phyloP scores from a whole-genome alignment of 2,329 filamentous ascomycete species.

The Aspergillus persii region DNA sequence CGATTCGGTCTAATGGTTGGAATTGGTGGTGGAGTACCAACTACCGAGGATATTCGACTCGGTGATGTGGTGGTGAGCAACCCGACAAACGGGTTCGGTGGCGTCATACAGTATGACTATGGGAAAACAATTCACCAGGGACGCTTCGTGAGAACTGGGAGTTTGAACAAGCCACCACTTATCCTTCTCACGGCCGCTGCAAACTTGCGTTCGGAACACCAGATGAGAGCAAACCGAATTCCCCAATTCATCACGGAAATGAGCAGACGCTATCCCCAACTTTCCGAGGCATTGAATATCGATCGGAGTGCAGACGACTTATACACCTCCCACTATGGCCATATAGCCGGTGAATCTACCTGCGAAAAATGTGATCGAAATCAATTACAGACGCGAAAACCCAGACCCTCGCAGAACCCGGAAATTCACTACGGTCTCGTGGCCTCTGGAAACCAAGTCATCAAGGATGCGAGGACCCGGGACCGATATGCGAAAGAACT shows the following conservation, averaged over 20 bases:
- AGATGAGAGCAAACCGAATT: background rate
- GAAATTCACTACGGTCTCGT: slow-evolving; percentile 8
- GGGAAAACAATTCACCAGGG: slow-evolving; percentile 3
- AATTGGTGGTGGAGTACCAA: slow-evolving; percentile 10
- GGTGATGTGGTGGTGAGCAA: slow-evolving; percentile 11
- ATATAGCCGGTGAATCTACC: background rate
- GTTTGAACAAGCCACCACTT: slow-evolving; percentile 3
- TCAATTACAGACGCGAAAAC: background rate
- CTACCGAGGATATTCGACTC: background rate
- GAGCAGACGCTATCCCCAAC: background rate
- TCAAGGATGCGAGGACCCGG: slow-evolving; percentile 1
- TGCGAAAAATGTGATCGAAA: background rate
- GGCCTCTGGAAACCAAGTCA: slow-evolving; percentile 8
- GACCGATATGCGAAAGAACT: slow-evolving; percentile 1
- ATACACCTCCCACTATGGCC: background rate
- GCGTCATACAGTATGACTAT: slow-evolving; percentile 13
- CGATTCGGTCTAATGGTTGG: slow-evolving; percentile 10
- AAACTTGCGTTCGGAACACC: background rate
- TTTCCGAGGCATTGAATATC: background rate
- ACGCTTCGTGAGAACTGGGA: background rate
- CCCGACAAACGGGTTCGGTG: background rate
- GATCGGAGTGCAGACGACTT: background rate
- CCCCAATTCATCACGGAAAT: background rate
- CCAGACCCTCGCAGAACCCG: background rate
- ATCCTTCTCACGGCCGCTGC: background rate